Evolutionary conservation across 805 yeast genomes (phyloP), one percentile per base, ranked within the genome.

Genomic region (Helenozyma rhizophorensis): DNA sequence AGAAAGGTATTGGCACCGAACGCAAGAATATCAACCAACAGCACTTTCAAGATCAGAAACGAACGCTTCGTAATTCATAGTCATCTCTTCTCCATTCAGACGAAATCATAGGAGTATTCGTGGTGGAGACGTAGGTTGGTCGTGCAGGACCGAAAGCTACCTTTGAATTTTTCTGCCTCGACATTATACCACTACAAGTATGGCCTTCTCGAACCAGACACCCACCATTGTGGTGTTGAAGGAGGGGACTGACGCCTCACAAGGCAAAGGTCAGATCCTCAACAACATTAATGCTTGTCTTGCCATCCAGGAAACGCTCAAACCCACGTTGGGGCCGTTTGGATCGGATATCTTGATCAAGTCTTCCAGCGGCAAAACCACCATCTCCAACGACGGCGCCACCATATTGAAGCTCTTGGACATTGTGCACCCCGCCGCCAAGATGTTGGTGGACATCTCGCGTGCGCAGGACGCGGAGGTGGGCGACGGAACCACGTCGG

Each of bases 391-490:
- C 60, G 98, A 93, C 57, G 98, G 98, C 47, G 98, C 98, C 25
- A 93, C 99, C 2, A 90, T 93, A 49, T 69, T 93, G 57, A 86
- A 83, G 56, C 70, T 93, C 36, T 65, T 93, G 46, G 98, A 93
- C 54, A 94, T 93, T 35, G 96, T 93, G 16, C 98, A 93, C 53
- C 98, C 99, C 8, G 98, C 99, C 9, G 98, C 98, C 9, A 88
- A 87, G 59, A 89, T 90, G 39, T 68, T 90, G 47, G 98, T 90
- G 33, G 95, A 90, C 56, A 84, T 90, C 37, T 84, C 96, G 12
- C 82, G 94, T 57, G 88, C 95, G 3, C 98, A 90, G 65, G 98
- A 90, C 58, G 95, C 94, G 39, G 97, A 90, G 60, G 96, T 93
- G 44, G 98, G 98, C 39, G 98, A 90, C 63, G 98, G 98, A 46